phyloP scores from a whole-genome alignment of 441 rosid species.

The Codiaeum variegatum region DNA sequence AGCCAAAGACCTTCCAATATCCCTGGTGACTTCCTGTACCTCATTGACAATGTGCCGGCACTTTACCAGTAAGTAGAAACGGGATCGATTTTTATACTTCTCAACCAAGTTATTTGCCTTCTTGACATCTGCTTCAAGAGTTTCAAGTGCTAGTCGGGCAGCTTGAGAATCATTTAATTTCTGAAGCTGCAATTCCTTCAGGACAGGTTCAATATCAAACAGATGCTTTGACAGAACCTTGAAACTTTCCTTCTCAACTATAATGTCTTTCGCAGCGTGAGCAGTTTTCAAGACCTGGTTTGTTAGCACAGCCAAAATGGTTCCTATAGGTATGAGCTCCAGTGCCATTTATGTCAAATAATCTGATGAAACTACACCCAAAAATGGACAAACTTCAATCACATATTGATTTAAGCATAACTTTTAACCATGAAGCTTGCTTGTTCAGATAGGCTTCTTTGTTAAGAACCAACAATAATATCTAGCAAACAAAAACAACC shows the following conservation, averaged over 20 bases:
- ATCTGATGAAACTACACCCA: slow-evolving; percentile 13
- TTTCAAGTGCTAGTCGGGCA: slow-evolving; percentile 47
- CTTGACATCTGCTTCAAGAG: slow-evolving; percentile 51
- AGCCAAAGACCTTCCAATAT: slow-evolving; percentile 57
- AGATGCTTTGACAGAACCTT: slow-evolving; percentile 62
- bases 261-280: slow-evolving; percentile 59
- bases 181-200: slow-evolving; percentile 50
- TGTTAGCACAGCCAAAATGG: slow-evolving; percentile 53
- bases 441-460: background rate
- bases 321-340: slow-evolving; percentile 69
- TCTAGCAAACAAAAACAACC: background rate
- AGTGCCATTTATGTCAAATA: slow-evolving; percentile 35
- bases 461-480: background rate
- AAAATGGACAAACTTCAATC: background rate
- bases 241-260: slow-evolving; percentile 63
- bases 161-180: slow-evolving; percentile 55
- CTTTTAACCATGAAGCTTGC: background rate
- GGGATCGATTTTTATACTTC: slow-evolving; percentile 49
- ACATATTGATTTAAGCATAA: background rate
- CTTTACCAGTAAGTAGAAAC: slow-evolving; percentile 54
- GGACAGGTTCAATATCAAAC: slow-evolving; percentile 60
- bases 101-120: slow-evolving; percentile 57
- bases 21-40: slow-evolving; percentile 60
- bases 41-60: slow-evolving; percentile 57
- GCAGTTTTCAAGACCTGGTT: slow-evolving; percentile 63